These are phyloP conservation scores for Hypericum perforatum DNA, from an alignment of 345 rosid genomes.

Conservation along the genomic window DNA sequence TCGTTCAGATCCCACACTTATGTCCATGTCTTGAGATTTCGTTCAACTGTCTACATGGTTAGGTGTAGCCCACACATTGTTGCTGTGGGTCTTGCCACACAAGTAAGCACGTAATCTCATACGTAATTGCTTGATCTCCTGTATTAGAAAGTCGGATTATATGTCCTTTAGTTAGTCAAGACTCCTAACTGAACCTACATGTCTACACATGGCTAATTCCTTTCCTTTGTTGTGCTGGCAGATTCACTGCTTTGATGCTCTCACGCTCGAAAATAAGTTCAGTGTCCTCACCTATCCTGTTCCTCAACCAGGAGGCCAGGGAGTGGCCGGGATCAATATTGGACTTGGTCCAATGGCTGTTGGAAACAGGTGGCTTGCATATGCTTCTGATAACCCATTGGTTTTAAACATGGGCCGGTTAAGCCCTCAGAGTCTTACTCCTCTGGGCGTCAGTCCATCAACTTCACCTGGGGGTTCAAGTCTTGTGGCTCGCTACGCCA, in stretches of 20 bases:
- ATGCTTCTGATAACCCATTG: constrained; percentile 77
- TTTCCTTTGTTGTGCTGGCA: constrained; percentile 31
- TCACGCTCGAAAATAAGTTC: constrained; percentile 85
- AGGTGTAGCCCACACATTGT: constrained; percentile 81
- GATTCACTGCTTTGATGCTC: constrained; percentile 94
- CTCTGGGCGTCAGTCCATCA: constrained; percentile 91
- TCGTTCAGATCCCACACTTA: constrained; percentile 78
- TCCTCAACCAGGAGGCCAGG: constrained; percentile 80
- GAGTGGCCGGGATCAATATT: constrained; percentile 55
- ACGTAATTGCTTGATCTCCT: no score
- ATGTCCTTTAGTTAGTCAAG: constrained; percentile 7
- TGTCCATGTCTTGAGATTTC: constrained; percentile 82
- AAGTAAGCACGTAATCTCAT: constrained; percentile 45
- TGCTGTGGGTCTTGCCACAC: constrained; percentile 83
- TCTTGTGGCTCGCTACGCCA: constrained; percentile 87
- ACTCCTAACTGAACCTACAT: constrained; percentile 5
- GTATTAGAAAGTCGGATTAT: neutral
- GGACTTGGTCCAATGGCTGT: constrained; percentile 99
- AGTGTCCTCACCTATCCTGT: constrained; percentile 89
- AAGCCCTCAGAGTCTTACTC: constrained; percentile 91
- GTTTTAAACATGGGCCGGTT: constrained; percentile 67
- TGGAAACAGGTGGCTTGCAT: constrained; percentile 96
- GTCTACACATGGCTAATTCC: constrained; percentile 6
- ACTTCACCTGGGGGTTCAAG: constrained; percentile 81
- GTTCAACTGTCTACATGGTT: constrained; percentile 85